Evolutionary conservation across 495 filamentous ascomycete species (phyloP).

Genomic region (Daldinia loculata): DNA sequence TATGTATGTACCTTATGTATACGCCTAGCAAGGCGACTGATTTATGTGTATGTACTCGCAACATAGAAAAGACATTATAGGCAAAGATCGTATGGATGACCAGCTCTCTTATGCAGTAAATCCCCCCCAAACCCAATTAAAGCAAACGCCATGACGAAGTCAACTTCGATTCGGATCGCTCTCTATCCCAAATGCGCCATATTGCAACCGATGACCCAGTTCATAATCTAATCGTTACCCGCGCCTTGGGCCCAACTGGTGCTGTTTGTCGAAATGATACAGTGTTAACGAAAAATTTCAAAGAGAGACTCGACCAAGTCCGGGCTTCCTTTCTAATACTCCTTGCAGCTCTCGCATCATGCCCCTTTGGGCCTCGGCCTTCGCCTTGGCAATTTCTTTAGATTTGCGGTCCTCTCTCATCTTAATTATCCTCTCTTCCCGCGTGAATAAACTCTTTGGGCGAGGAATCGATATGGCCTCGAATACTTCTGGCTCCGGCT

Average conservation of each 20-base stretch:
- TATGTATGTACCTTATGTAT: constrained; percentile 31
- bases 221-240: constrained; percentile 40
- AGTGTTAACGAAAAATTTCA: constrained; percentile 29
- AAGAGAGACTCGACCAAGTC: constrained; percentile 42
- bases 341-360: constrained; percentile 83
- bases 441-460: constrained; percentile 75
- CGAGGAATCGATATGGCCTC: constrained; percentile 85
- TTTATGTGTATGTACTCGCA: constrained; percentile 28
- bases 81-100: constrained; percentile 42
- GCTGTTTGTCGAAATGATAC: constrained; percentile 37
- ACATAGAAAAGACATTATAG: constrained; percentile 41
- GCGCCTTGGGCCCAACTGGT: constrained; percentile 21
- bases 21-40: constrained; percentile 11
- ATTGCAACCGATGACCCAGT: constrained; percentile 32
- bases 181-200: constrained; percentile 38
- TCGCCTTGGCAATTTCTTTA: constrained; percentile 72
- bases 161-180: constrained; percentile 17
- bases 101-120: constrained; percentile 35
- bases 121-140: constrained; percentile 17
- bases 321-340: constrained; percentile 41
- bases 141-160: constrained; percentile 27
- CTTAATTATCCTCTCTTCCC: constrained; percentile 87
- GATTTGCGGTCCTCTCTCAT: constrained; percentile 86
- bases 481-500: constrained; percentile 76
- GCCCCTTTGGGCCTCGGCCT: constrained; percentile 77